Conservation (phyloP, 306 rosid species). For the Medicago arabica region DNA sequence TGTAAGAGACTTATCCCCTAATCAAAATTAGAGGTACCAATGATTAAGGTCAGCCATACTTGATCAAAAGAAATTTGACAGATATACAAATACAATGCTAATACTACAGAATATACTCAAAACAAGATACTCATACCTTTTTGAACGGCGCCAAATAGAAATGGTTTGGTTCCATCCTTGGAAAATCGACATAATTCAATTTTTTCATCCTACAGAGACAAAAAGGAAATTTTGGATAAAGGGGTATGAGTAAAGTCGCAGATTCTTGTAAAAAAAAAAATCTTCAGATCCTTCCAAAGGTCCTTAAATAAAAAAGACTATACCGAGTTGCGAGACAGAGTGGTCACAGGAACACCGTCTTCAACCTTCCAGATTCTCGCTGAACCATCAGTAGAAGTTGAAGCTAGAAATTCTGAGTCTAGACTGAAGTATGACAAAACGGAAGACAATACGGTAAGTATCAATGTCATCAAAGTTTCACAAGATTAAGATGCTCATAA, state of each 20-base stretch:
- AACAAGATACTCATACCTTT: constrained; percentile 58
- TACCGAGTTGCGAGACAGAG: constrained; percentile 81
- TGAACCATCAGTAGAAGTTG: constrained; percentile 89
- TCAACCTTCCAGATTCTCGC: constrained; percentile 88
- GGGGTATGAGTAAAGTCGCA: constrained; percentile 28
- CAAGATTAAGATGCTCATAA: constrained; percentile 19
- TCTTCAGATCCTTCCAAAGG: constrained; percentile 17
- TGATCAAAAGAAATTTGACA: constrained; percentile 37
- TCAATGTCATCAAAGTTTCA: constrained; percentile 34
- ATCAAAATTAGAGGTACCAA: constrained; percentile 31
- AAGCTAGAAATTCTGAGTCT: constrained; percentile 87
- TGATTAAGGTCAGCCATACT: constrained; percentile 23
- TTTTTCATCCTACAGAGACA: constrained; percentile 70
- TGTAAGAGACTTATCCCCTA: constrained; percentile 72
- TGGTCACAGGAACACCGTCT: constrained; percentile 85
- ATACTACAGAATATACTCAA: constrained; percentile 9
- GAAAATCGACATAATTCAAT: constrained; percentile 94
- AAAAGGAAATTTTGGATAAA: constrained; percentile 17
- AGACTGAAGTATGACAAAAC: constrained; percentile 61
- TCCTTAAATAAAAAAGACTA: constrained; percentile 21
- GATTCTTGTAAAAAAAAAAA: background rate
- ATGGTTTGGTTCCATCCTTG: constrained; percentile 95
- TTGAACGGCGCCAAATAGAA: constrained; percentile 76
- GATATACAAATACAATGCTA: background rate
- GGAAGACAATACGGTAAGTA: constrained; percentile 34